phyloP scores from a whole-genome alignment of 2,329 filamentous ascomycete species.

The Aspergillus hortae region DNA sequence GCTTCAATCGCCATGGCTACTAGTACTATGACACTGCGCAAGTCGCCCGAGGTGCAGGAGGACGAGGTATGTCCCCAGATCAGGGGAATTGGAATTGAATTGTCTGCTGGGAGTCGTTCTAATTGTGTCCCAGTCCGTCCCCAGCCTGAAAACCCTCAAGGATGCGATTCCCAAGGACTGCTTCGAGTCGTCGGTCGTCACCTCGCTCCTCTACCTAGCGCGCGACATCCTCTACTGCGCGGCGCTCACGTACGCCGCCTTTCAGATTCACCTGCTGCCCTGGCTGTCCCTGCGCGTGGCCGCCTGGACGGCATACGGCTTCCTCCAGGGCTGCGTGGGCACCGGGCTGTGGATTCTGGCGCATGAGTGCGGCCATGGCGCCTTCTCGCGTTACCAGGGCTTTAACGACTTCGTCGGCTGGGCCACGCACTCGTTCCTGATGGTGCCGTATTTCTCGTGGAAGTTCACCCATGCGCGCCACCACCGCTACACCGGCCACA shows the following conservation, averaged over 20 bases:
- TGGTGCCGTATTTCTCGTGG: conserved; percentile 72
- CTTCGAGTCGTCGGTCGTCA: conserved; percentile 54
- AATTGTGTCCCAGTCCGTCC: conserved; percentile 1
- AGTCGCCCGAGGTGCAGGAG: neutral
- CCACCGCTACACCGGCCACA: conserved; percentile 65
- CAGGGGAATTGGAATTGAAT: neutral
- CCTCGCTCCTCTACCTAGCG: conserved; percentile 54
- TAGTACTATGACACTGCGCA: neutral
- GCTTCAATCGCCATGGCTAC: neutral
- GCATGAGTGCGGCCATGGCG: conserved; percentile 68
- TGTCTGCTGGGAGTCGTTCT: neutral
- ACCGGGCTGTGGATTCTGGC: conserved; percentile 69
- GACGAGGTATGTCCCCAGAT: neutral
- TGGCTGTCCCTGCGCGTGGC: conserved; percentile 42
- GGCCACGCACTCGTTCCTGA: conserved; percentile 61
- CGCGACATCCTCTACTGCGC: conserved; percentile 53
- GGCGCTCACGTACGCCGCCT: conserved; percentile 49
- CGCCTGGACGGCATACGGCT: conserved; percentile 59
- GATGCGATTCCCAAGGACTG: conserved; percentile 59
- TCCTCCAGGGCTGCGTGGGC: conserved; percentile 62
- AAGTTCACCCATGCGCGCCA: conserved; percentile 67
- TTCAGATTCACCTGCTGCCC: conserved; percentile 53
- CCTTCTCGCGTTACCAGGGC: conserved; percentile 56
- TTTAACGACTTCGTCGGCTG: conserved; percentile 64
- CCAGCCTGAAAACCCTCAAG: conserved; percentile 20